Base-by-base conservation (phyloP, 441 rosid genomes). In the Eruca vesicaria region DNA sequence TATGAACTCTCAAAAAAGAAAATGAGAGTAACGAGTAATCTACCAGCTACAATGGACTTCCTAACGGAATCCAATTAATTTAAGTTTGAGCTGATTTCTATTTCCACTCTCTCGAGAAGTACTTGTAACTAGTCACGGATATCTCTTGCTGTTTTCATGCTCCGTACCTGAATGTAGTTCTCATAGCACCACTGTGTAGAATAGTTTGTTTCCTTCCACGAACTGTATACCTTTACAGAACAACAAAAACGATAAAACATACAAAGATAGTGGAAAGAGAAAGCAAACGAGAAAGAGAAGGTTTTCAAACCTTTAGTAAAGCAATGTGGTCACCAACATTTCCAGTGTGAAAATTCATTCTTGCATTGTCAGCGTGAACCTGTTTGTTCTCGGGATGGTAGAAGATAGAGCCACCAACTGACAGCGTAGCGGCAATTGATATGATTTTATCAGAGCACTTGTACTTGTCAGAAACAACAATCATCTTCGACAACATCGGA, bases 121-220 rank as follows among this genome's bases (percentile, higher is more conserved):
- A 94, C 94, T 74, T 81, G 89, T 80, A 93, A 77, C 81, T 95
- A 98, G 73, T 90, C 97, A 61, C 94, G 83, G 35, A 93, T 85
- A 73, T 95, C 99, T 79, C 98, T 88, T 41, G 99, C 99, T 60
- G 97, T 87, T 69, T 86, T 95, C 94, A 95, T 95, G 69, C 96
- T 95, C 88, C 95, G 84, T 36, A 91, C 96, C 95, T 95, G 76
- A 33, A 84, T 80, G 65, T 18, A 78, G 83, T 87, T 92, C 80
- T 92, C 99, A 41, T 87, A 92, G 82, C 99, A 95, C 98, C 99
- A 95, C 55, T 91, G 94, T 0, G 92, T 91, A 4, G 97, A 89
- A 81, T 79, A 91, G 84, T 95, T 91, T 59, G 87, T 83, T 80
- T 95, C 98, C 82, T 86, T 89, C 99, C 99, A 95, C 16, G 96